Evolutionary conservation across 768 basidiomycete genomes (phyloP).

Genomic region (Rhizopogon sp.): DNA sequence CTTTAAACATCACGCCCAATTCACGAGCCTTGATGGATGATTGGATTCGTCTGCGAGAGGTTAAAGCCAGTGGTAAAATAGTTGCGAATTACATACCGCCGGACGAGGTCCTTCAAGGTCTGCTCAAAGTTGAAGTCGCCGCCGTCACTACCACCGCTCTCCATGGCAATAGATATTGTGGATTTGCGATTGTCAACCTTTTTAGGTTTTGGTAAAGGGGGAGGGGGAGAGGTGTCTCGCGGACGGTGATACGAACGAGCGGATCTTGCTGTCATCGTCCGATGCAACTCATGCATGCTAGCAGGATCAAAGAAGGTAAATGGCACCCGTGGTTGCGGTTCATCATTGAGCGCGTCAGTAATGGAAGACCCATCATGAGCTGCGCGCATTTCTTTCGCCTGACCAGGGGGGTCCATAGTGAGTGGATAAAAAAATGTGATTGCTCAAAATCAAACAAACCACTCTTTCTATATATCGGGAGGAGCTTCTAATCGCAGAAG

Average conservation of each 20-base stretch:
- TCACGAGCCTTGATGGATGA: constrained; percentile 46
- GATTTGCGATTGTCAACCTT: background rate
- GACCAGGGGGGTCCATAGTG: background rate
- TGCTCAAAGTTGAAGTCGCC: constrained; percentile 29
- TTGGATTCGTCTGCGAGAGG: constrained; percentile 36
- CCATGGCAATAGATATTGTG: background rate
- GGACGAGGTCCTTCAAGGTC: constrained; percentile 18
- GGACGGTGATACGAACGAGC: background rate
- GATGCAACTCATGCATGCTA: background rate
- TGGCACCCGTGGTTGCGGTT: background rate
- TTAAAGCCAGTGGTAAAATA: background rate
- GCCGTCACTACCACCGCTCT: constrained; percentile 24
- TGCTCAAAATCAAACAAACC: background rate
- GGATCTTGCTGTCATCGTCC: background rate
- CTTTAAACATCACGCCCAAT: constrained; percentile 57
- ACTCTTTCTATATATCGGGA: background rate
- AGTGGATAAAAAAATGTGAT: background rate
- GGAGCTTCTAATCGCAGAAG: background rate
- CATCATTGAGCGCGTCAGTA: background rate
- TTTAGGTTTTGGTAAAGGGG: background rate
- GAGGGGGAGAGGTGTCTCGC: background rate
- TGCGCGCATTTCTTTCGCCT: background rate
- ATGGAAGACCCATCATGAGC: background rate
- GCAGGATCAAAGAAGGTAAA: background rate
- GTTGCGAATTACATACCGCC: constrained; percentile 11